Evolutionary conservation across 2,329 filamentous ascomycete genomes (phyloP), one percentile per base, ranked within the genome.

Genomic region (Huntiella omanensis): DNA sequence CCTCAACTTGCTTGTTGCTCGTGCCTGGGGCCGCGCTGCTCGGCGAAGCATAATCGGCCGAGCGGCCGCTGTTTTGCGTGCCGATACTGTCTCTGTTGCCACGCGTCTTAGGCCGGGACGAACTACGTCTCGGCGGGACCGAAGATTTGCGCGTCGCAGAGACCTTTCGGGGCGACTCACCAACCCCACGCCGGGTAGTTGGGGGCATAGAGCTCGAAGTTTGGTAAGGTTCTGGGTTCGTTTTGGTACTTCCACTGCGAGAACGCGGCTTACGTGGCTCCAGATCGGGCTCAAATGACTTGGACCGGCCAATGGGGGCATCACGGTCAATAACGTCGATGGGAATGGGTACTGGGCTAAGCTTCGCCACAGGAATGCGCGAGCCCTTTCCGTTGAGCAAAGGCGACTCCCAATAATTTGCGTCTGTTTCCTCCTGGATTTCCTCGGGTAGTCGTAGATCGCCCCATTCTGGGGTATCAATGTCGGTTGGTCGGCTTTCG

Each of bases 341-440:
- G 2, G 83, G 73, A 49, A 92, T 78, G 8, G 86, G 85, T 15
- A 76, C 71, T 2, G 83, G 81, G 57, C 84, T 94, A 11, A 73
- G 66, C 55, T 84, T 87, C 28, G 85, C 77, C 34, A 96, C 70
- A 1, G 91, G 91, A 57, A 98, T 95, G 46, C 84, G 77, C 39
- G 88, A 94, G 64, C 67, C 73, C 62, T 70, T 80, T 11, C 44
- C 45, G 22, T 40, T 47, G 10, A 32, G 33, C 12, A 44, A 36
- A 1, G 48, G 44, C 56, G 59, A 69, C 54, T 67, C 60, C 55
- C 67, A 72, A 52, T 73, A 75, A 45, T 61, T 57, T 41, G 65
- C 65, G 36, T 63, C 64, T 56, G 72, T 61, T 58, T 72, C 68
- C 54, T 75, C 65, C 39, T 80, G 77, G 51, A 83, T 80, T 57